Evolutionary conservation across 164 flowering plant genomes (phyloP).

Genomic region (Chloranthus sessilifolius): DNA sequence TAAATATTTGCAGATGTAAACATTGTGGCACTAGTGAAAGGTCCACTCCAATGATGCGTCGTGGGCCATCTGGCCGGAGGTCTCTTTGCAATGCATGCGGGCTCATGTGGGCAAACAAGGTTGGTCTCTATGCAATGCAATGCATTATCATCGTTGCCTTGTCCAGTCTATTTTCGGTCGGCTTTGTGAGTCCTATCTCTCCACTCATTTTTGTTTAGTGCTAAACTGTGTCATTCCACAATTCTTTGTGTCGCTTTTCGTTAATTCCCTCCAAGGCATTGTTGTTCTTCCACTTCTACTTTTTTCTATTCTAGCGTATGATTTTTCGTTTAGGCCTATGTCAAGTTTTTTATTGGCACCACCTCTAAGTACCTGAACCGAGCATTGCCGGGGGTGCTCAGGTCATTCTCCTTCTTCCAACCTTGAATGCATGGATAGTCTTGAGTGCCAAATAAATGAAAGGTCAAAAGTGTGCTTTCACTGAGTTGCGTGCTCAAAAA

Average conservation of each 20-base stretch:
- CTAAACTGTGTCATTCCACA: not conserved
- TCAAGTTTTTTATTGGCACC: too few relatives aligned
- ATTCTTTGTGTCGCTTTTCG: not conserved
- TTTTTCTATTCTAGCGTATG: not conserved
- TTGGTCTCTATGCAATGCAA: too few relatives aligned
- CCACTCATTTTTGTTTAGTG: not conserved
- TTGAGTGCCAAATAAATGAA: too few relatives aligned
- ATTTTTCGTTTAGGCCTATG: too few relatives aligned
- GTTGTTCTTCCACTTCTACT: not conserved
- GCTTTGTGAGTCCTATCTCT: not conserved
- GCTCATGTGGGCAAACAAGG: slow-evolving; percentile 21
- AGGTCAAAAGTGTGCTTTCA: too few relatives aligned
- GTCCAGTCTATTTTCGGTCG: too few relatives aligned
- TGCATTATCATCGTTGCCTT: too few relatives aligned
- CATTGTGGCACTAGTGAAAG: slow-evolving; percentile 19
- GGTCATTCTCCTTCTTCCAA: too few relatives aligned
- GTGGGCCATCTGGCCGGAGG: slow-evolving; percentile 19
- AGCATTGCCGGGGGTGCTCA: too few relatives aligned
- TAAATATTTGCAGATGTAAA: slow-evolving; percentile 8
- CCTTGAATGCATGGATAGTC: too few relatives aligned
- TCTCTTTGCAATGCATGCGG: slow-evolving; percentile 24
- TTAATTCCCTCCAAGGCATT: not conserved
- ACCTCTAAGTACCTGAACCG: too few relatives aligned
- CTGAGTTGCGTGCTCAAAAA: too few relatives aligned
- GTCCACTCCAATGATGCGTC: slow-evolving; percentile 21